Evolutionary conservation across 2,329 filamentous ascomycete genomes (phyloP), one percentile per base, ranked within the genome.

Genomic region (Botrytis porri): DNA sequence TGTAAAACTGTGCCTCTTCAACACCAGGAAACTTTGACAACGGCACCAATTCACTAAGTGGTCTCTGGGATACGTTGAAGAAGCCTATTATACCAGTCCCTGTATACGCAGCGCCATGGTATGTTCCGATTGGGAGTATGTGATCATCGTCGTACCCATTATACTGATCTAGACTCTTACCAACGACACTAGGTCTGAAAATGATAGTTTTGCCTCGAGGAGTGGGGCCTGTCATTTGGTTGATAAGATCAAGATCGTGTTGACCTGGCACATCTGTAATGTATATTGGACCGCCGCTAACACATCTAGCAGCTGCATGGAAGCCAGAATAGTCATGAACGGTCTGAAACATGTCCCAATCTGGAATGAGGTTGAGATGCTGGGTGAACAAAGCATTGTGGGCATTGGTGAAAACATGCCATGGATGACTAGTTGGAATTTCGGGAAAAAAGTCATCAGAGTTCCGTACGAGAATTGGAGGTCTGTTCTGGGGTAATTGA

Each of bases 371-470:
- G 77, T 98, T 97, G 45, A 98, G 85, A 79, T 96, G 91, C 75
- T 93, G 90, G 2, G 92, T 95, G 22, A 98, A 85, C 0, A 98
- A 85, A 45, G 89, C 87, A 80, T 97, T 98, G 82, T 98, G 93
- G 0, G 95, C 95, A 80, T 98, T 99, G 75, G 92, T 89, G 85
- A 97, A 99, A 51, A 98, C 88, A 81, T 99, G 96, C 95, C 96
- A 99, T 0, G 95, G 89, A 75, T 99, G 96, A 10, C 92, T 94
- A 0, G 89, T 87, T 0, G 91, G 88, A 6, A 94, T 88, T 62
- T 94, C 89, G 0, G 96, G 96, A 81, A 97, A 98, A 85, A 95
- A 99, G 82, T 98, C 93, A 75, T 91, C 95, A 0, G 93, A 97
- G 82, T 97, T 98, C 64, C 96, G 92, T 29, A 94, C 88, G 0